These are phyloP conservation scores for Terana coerulea DNA, from an alignment of 768 basidiomycete genomes.

Conservation along the genomic window DNA sequence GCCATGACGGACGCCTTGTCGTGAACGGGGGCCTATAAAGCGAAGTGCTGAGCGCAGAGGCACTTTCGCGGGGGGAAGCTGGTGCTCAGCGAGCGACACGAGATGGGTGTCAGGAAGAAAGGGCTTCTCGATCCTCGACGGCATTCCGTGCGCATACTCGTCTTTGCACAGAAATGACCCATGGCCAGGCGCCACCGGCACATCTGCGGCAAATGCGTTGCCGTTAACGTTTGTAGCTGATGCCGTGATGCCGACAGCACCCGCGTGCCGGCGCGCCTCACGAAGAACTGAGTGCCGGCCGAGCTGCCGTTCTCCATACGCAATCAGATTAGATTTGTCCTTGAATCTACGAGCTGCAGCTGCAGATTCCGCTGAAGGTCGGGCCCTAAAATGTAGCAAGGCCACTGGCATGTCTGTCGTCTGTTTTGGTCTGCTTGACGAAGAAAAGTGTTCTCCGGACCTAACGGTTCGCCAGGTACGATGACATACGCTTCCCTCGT, in stretches of 20 bases:
- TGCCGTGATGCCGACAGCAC: neutral
- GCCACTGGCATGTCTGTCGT: too few relatives aligned
- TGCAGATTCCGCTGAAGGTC: too few relatives aligned
- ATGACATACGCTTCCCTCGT: too few relatives aligned
- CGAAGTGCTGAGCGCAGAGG: neutral
- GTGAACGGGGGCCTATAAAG: neutral
- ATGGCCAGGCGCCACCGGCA: neutral
- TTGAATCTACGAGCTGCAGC: too few relatives aligned
- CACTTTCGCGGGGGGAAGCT: neutral
- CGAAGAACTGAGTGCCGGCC: too few relatives aligned
- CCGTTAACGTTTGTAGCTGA: neutral
- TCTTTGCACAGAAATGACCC: slow-evolving; percentile 3
- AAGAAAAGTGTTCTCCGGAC: too few relatives aligned
- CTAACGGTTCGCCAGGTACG: too few relatives aligned
- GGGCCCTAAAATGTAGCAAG: too few relatives aligned
- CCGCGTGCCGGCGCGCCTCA: too few relatives aligned
- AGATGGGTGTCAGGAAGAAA: slow-evolving; percentile 5
- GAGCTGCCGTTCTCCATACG: too few relatives aligned
- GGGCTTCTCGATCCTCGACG: neutral
- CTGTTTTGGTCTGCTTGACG: too few relatives aligned
- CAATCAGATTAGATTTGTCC: too few relatives aligned
- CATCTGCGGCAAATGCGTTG: neutral
- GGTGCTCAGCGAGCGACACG: slow-evolving; percentile 2
- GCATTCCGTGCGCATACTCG: slow-evolving; percentile 3
- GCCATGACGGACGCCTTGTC: neutral